phyloP scores from a whole-genome alignment of 2,329 filamentous ascomycete species.

The Neofusicoccum kwambonambiense region DNA sequence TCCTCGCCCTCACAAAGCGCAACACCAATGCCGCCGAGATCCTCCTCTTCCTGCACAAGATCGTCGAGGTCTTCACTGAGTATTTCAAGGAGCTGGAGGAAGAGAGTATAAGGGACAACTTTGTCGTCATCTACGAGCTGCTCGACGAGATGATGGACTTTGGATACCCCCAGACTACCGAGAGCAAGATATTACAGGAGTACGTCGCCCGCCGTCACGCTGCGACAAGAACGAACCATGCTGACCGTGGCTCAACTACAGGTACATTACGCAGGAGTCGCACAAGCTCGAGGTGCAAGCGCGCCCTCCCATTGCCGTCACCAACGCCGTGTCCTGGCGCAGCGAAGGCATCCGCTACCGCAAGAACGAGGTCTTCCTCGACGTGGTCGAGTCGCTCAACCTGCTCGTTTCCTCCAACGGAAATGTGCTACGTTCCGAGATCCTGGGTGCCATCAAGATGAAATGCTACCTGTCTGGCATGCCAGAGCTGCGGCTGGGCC shows the following conservation, averaged over 20 bases:
- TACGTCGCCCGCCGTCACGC: constrained; percentile 33
- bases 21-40: constrained; percentile 99
- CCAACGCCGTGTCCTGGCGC: constrained; percentile 96
- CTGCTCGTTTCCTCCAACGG: constrained; percentile 90
- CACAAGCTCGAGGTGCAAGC: constrained; percentile 98
- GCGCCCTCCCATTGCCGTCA: constrained; percentile 93
- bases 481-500: constrained; percentile 87
- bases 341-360: constrained; percentile 97
- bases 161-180: constrained; percentile 97
- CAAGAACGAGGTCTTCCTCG: constrained; percentile 99
- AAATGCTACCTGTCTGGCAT: constrained; percentile 99
- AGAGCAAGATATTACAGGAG: constrained; percentile 97
- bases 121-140: constrained; percentile 97
- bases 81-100: constrained; percentile 99
- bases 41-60: constrained; percentile 93
- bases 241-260: constrained; percentile 26
- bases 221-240: neutral
- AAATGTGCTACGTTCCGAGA: constrained; percentile 93
- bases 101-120: constrained; percentile 98
- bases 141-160: constrained; percentile 99
- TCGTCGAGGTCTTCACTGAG: constrained; percentile 98
- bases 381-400: constrained; percentile 95
- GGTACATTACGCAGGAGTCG: constrained; percentile 97
- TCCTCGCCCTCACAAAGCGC: constrained; percentile 95
- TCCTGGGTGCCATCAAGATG: constrained; percentile 97